A percentile compares a stretch with the other conserved stretches of the same genome.
Conservation (phyloP, 2,329 filamentous ascomycete species). For the Colletotrichum sansevieriae region DNA sequence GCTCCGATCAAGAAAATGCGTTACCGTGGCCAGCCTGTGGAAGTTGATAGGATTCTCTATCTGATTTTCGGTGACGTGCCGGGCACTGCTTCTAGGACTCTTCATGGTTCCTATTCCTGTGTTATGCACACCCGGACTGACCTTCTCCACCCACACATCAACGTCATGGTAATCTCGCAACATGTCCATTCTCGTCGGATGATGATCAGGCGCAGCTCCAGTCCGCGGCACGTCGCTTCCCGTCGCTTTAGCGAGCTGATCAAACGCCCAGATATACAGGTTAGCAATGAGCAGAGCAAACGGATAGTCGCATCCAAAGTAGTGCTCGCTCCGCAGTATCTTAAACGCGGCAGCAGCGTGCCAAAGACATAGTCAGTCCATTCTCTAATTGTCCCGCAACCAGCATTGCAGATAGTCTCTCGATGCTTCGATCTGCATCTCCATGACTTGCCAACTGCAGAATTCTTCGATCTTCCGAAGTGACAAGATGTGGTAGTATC, state of each 20-base stretch:
- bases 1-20: not conserved
- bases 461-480: not conserved
- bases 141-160: not conserved
- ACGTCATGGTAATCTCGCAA: not conserved
- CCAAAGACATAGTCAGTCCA: conserved; percentile 4
- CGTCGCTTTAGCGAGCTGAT: not conserved
- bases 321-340: not conserved
- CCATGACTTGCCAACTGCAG: not conserved
- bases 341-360: conserved; percentile 4
- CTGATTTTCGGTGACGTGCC: not conserved
- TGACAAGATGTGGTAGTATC: not conserved
- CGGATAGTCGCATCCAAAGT: not conserved
- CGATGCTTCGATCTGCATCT: not conserved
- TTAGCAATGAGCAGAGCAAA: not conserved
- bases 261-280: conserved; percentile 1
- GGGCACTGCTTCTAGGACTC: not conserved
- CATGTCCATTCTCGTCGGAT: not conserved
- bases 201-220: not conserved
- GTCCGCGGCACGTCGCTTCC: not conserved
- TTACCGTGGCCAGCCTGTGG: not conserved
- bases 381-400: not conserved
- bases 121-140: not conserved
- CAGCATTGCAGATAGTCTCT: not conserved
- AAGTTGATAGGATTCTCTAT: not conserved
- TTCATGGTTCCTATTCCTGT: not conserved